Evolutionary conservation across 2,329 filamentous ascomycete species (phyloP).

Genomic region (Aureobasidium sp.): DNA sequence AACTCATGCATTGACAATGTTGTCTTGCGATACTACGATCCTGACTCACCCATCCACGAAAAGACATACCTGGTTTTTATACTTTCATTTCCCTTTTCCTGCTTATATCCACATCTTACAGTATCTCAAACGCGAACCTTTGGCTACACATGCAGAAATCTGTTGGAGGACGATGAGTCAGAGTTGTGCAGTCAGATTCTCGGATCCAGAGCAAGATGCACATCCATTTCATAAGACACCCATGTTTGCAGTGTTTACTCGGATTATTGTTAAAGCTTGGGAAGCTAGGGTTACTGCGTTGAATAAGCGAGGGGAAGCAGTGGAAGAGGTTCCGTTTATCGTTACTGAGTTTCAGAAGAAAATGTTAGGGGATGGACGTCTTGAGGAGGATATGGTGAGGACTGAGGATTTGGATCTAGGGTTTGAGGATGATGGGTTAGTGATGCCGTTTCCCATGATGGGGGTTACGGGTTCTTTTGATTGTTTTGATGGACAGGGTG

Average conservation of each 20-base stretch:
- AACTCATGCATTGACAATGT: constrained; percentile 41
- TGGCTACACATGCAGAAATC: constrained; percentile 34
- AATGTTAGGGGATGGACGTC: background rate
- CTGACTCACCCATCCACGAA: constrained; percentile 46
- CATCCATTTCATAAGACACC: constrained; percentile 28
- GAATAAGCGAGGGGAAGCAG: too few species aligned
- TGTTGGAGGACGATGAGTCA: constrained; percentile 53
- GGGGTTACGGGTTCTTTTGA: background rate
- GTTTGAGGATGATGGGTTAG: background rate
- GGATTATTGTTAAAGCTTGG: constrained; percentile 70
- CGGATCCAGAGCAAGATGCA: constrained; percentile 17
- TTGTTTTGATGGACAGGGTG: background rate
- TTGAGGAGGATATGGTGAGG: background rate
- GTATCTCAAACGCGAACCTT: constrained; percentile 45
- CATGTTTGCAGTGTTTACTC: constrained; percentile 50
- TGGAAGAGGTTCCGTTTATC: background rate
- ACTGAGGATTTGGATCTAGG: background rate
- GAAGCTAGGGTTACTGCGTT: constrained; percentile 43
- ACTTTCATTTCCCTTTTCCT: constrained; percentile 54
- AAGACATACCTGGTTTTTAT: constrained; percentile 47
- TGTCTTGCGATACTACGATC: constrained; percentile 54
- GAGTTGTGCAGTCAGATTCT: constrained; percentile 47
- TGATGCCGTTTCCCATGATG: constrained; percentile 2
- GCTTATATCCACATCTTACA: constrained; percentile 54
- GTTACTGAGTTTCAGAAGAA: background rate